phyloP scores from a whole-genome alignment of 2,329 filamentous ascomycete species.

The Chaetomiaceae sp. region DNA sequence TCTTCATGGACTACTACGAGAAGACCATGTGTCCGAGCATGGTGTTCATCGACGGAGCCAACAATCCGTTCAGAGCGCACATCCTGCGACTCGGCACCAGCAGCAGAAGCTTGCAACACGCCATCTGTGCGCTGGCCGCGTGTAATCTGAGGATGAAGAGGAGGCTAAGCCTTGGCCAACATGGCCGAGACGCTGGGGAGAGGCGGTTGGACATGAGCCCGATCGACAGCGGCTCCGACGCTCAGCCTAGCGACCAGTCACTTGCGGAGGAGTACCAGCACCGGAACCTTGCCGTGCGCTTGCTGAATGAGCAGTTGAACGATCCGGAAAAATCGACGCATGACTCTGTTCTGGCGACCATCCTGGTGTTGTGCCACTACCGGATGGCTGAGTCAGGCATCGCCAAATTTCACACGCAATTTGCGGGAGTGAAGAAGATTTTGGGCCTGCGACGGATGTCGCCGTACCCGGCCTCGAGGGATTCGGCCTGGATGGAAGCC shows the following conservation, averaged over 20 bases:
- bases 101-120: constrained; percentile 82
- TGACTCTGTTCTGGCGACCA: constrained; percentile 80
- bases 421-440: constrained; percentile 88
- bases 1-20: constrained; percentile 89
- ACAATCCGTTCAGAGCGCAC: constrained; percentile 80
- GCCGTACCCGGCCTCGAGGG: constrained; percentile 49
- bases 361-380: constrained; percentile 84
- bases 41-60: constrained; percentile 80
- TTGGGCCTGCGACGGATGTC: constrained; percentile 63
- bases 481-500: constrained; percentile 84
- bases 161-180: constrained; percentile 56
- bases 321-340: constrained; percentile 69
- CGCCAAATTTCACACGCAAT: constrained; percentile 87
- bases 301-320: constrained; percentile 78
- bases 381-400: constrained; percentile 91
- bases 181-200: constrained; percentile 47
- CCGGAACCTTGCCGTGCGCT: constrained; percentile 67
- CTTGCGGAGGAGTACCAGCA: constrained; percentile 80
- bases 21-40: constrained; percentile 88
- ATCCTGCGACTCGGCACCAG: constrained; percentile 70
- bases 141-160: constrained; percentile 87
- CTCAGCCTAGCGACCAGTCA: constrained; percentile 55
- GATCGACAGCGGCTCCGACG: constrained; percentile 40
- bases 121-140: constrained; percentile 79
- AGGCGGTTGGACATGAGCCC: constrained; percentile 27